Evolutionary conservation across 768 basidiomycete species (phyloP).

Genomic region (Amanita rubescens): DNA sequence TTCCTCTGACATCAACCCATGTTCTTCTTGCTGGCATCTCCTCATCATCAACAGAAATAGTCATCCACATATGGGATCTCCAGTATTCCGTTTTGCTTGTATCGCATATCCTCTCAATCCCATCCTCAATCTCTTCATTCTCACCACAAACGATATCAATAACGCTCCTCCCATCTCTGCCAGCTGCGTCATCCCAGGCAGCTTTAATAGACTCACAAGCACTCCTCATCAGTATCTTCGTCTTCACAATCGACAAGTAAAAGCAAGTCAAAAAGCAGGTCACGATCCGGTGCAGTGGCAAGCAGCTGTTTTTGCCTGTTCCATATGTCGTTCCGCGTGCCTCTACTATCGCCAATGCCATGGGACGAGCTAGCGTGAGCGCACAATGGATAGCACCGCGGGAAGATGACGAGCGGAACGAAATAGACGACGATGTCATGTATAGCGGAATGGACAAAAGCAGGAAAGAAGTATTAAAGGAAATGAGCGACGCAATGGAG

Average conservation of each 20-base stretch:
- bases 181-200: not conserved
- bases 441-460: not conserved
- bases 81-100: constrained; percentile 61
- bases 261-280: constrained; percentile 1
- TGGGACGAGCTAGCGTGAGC: constrained; percentile 12
- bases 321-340: constrained; percentile 44
- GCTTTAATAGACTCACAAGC: constrained; percentile 36
- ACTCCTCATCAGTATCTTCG: constrained; percentile 37
- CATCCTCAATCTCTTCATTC: constrained; percentile 30
- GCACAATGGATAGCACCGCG: not conserved
- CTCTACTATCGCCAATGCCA: constrained; percentile 48
- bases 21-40: constrained; percentile 46
- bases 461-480: constrained; percentile 25
- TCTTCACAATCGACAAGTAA: not conserved
- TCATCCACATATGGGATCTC: constrained; percentile 60
- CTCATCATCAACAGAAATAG: constrained; percentile 34
- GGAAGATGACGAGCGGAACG: not conserved
- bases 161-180: constrained; percentile 14
- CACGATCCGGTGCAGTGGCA: constrained; percentile 17
- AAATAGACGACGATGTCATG: not conserved
- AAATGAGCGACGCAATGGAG: constrained; percentile 33
- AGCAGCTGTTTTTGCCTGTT: constrained; percentile 46
- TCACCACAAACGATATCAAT: constrained; percentile 7
- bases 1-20: constrained; percentile 50
- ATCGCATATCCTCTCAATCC: constrained; percentile 41